Base-by-base conservation (phyloP, 2,329 filamentous ascomycete genomes). In the Emergomyces orientalis region DNA sequence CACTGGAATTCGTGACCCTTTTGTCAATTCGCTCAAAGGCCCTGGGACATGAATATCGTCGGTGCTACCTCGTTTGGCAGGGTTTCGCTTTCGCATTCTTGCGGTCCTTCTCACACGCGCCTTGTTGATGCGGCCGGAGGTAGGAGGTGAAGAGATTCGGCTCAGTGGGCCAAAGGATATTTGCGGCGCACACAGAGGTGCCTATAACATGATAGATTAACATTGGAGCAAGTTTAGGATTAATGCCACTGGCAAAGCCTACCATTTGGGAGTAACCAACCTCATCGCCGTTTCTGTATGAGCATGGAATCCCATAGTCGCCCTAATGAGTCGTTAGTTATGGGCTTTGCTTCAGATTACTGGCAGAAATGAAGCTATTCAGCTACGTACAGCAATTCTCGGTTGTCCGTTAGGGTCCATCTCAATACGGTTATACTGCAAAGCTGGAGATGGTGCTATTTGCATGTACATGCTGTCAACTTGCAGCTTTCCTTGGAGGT, bases 1-100 rank as follows among this genome's bases (percentile, higher is more conserved):
- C 58, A 95, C 80, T 0, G 84, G 82, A 47, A 91, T 81, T 62
- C 75, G 66, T 62, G 67, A 63, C 39, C 63, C 41, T 43, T 66
- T 64, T 14, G 69, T 71, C 7, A 70, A 41, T 58, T 65, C 43
- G 59, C 68, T 71, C 32, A 71, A 55, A 0, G 69, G 69, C 19
- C 63, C 62, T 25, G 61, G 59, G n/a, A 71, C 65, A 9, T 43
- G 49, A 19, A 62, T 63, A 5, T 55, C 56, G n/a, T 59, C 37
- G 3, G 14, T 14, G 45, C 65, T 68, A 51, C 67, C 64, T 30
- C 14, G 19, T 41, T 66, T 67, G 27, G 59, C 34, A 13, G 39
- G 22, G 11, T 49, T 39, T 30, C 66, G 68, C 56, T 65, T 66
- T 57, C 67, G 62, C 30, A 67, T 55, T 45, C 66, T 67, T 27